These are phyloP conservation scores for Globisporangium paddicum DNA, from an alignment of 352 stramenopile species.

Conservation along the genomic window DNA sequence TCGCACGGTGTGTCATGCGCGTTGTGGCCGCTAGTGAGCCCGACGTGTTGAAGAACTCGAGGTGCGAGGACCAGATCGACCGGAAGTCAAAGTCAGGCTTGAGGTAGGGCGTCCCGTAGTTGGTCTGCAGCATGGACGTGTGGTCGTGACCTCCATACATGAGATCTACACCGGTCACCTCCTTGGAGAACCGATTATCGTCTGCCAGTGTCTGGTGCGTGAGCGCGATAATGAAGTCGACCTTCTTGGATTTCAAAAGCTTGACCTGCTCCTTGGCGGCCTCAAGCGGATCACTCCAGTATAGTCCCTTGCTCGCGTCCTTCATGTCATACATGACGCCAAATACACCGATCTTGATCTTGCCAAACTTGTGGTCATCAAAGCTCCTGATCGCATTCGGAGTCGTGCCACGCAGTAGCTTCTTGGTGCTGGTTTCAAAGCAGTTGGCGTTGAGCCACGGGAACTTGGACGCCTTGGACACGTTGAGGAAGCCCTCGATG, in stretches of 20 bases:
- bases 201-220: slow-evolving; percentile 64
- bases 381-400: slow-evolving; percentile 45
- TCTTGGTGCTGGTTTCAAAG: slow-evolving; percentile 38
- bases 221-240: slow-evolving; percentile 69
- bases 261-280: slow-evolving; percentile 51
- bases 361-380: slow-evolving; percentile 25
- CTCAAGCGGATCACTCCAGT: slow-evolving; percentile 60
- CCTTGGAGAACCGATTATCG: slow-evolving; percentile 62
- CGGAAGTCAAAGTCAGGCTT: slow-evolving; percentile 75
- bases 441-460: slow-evolving; percentile 73
- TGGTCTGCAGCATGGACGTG: slow-evolving; percentile 61
- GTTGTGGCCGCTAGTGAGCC: slow-evolving; percentile 20
- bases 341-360: slow-evolving; percentile 58
- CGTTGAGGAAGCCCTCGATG: slow-evolving; percentile 67
- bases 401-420: slow-evolving; percentile 45
- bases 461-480: slow-evolving; percentile 49
- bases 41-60: slow-evolving; percentile 51
- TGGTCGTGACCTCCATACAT: slow-evolving; percentile 74
- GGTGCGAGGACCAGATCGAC: slow-evolving; percentile 54
- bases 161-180: slow-evolving; percentile 58
- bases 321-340: slow-evolving; percentile 84
- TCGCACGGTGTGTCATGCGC: slow-evolving; percentile 44
- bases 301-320: slow-evolving; percentile 49
- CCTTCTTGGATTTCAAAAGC: slow-evolving; percentile 25
- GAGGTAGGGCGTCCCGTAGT: slow-evolving; percentile 60